phyloP scores from a whole-genome alignment of 2,329 filamentous ascomycete species.

The Ophiostoma sp. region DNA sequence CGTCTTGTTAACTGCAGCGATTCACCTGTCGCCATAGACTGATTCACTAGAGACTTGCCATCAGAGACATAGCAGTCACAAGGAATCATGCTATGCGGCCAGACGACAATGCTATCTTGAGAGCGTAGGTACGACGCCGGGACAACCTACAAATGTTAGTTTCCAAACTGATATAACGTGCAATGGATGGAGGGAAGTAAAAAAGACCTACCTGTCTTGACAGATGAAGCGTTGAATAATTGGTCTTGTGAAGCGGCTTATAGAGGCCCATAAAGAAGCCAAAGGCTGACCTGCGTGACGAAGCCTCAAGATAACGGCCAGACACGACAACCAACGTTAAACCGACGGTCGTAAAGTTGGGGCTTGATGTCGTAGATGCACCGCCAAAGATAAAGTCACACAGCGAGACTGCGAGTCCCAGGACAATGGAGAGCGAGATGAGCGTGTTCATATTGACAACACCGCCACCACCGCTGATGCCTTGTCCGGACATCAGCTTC shows the following conservation, averaged over 20 bases:
- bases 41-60: background rate
- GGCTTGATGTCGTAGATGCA: background rate
- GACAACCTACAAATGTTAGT: background rate
- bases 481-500: background rate
- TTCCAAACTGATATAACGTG: no score
- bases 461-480: background rate
- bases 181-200: no score
- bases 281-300: background rate
- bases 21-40: background rate
- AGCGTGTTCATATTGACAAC: background rate
- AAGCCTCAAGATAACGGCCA: background rate
- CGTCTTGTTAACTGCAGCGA: background rate
- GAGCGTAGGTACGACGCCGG: background rate
- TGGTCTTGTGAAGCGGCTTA: background rate
- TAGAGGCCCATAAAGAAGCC: background rate
- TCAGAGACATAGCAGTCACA: background rate
- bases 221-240: background rate
- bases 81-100: background rate
- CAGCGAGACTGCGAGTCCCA: background rate
- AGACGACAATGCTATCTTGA: background rate
- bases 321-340: background rate
- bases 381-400: background rate
- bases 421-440: background rate
- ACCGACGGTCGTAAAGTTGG: background rate
- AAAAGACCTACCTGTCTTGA: background rate